Base-by-base conservation (phyloP, 805 yeast genomes). In the Vanderwaltozyma verrucispora region DNA sequence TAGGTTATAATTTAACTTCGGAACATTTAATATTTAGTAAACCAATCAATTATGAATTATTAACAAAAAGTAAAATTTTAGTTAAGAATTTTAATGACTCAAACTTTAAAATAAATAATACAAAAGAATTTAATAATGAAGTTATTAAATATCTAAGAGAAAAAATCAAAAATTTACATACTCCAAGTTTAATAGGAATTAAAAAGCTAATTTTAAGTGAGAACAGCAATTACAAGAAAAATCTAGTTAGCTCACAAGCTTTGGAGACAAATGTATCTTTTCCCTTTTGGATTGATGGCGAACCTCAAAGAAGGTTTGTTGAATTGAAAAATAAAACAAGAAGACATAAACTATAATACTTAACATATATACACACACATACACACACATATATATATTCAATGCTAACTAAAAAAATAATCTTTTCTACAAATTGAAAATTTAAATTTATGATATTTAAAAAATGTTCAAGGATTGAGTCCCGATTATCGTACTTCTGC, bases 1-100 rank as follows among this genome's bases (percentile, higher is more conserved):
- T 86, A 39, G 95, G 95, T 2, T 65, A 80, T 62, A 74, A 84
- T 42, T 70, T 68, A 41, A 77, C 92, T 4, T 69, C 79, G 35
- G 92, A 85, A 59, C 85, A 85, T 5, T 62, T 86, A 32, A 64
- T 84, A 40, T 69, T 81, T 36, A 74, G 86, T 2, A 71, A 71
- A 50, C 86, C 83, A 15, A 70, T 86, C 23, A 45, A 55, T 2
- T 80, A 80, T 27, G 49, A 64, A 11, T 80, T 75, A 24, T 67
- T 86, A 55, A 5, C 24, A 7, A 57, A 64, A 10, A 58, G 67
- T 32, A 89, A 89, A 0, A 69, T 82, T 37, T 58, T 83, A 44
- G 77, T 79, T 56, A 68, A 75, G 56, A 59, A 74, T 20, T 79
- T 70, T 51, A 56, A 67, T 20, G 46, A 21, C 9, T 13, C n/a